Evolutionary conservation across 768 basidiomycete species (phyloP).

Genomic region (Leccinum uliginosum): DNA sequence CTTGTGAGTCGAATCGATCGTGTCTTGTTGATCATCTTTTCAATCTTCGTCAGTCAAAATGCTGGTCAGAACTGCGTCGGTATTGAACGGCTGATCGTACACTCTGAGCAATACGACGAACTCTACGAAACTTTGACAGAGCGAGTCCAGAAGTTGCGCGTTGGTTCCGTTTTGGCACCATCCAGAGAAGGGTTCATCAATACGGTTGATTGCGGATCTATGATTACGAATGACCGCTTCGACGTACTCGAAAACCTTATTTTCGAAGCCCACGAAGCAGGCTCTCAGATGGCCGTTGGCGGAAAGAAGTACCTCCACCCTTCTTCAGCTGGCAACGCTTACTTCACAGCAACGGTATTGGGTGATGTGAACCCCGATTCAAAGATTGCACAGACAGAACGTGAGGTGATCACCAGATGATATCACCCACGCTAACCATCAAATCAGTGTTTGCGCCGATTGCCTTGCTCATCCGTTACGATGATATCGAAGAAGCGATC

Average conservation of each 20-base stretch:
- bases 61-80: slow-evolving; percentile 97
- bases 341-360: slow-evolving; percentile 85
- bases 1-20: slow-evolving; percentile 57
- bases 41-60: slow-evolving; percentile 60
- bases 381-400: slow-evolving; percentile 76
- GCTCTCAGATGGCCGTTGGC: slow-evolving; percentile 60
- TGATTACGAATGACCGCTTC: slow-evolving; percentile 79
- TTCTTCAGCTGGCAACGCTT: slow-evolving; percentile 68
- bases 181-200: slow-evolving; percentile 64
- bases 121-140: slow-evolving; percentile 62
- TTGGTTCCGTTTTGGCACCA: slow-evolving; percentile 69
- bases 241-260: slow-evolving; percentile 64
- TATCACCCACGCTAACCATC: slow-evolving; percentile 10
- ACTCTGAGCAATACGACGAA: slow-evolving; percentile 68
- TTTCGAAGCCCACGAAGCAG: slow-evolving; percentile 59
- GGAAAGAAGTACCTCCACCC: slow-evolving; percentile 64
- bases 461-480: slow-evolving; percentile 81
- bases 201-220: slow-evolving; percentile 81
- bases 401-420: slow-evolving; percentile 35
- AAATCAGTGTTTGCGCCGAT: slow-evolving; percentile 86
- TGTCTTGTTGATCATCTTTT: background rate
- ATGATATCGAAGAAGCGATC: slow-evolving; percentile 79
- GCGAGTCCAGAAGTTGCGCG: slow-evolving; percentile 66
- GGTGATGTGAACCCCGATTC: slow-evolving; percentile 68
- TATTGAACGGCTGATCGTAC: slow-evolving; percentile 89